Conservation (phyloP, 345 rosid species). For the Eucalyptus globulus region DNA sequence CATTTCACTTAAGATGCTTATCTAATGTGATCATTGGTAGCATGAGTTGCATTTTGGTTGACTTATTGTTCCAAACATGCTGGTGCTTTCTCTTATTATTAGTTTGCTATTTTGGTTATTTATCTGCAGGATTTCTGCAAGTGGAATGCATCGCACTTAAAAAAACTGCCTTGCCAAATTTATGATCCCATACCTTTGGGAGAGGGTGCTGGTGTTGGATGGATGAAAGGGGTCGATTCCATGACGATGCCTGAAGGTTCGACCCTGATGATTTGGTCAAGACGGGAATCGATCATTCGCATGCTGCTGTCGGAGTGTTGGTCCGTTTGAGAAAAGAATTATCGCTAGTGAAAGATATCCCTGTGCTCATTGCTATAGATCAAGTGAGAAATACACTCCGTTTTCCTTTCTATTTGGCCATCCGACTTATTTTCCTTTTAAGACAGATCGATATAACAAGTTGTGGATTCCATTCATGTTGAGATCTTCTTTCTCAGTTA, state of each 20-base stretch:
- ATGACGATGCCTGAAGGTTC: constrained; percentile 60
- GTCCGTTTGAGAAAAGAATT: constrained; percentile 83
- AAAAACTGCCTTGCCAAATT: constrained; percentile 59
- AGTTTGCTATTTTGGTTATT: background rate
- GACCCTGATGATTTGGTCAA: constrained; percentile 62
- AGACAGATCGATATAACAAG: background rate
- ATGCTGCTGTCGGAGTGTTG: constrained; percentile 79
- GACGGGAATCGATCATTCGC: constrained; percentile 67
- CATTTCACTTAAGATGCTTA: background rate
- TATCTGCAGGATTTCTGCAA: constrained; percentile 53
- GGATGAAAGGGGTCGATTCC: constrained; percentile 63
- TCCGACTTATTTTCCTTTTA: background rate
- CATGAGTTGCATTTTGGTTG: background rate
- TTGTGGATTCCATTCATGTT: background rate
- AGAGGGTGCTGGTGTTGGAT: constrained; percentile 91
- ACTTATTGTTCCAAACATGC: background rate
- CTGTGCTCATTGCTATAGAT: constrained; percentile 87
- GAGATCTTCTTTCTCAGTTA: background rate
- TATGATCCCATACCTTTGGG: constrained; percentile 73
- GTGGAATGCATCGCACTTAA: constrained; percentile 53
- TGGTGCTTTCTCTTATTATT: background rate
- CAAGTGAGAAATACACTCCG: constrained; percentile 45
- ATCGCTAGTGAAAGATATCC: constrained; percentile 79
- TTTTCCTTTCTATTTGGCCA: background rate
- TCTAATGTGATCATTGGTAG: background rate